Evolutionary conservation across 345 rosid species (phyloP), one percentile per base, ranked within the genome.

Genomic region (Acer negundo): DNA sequence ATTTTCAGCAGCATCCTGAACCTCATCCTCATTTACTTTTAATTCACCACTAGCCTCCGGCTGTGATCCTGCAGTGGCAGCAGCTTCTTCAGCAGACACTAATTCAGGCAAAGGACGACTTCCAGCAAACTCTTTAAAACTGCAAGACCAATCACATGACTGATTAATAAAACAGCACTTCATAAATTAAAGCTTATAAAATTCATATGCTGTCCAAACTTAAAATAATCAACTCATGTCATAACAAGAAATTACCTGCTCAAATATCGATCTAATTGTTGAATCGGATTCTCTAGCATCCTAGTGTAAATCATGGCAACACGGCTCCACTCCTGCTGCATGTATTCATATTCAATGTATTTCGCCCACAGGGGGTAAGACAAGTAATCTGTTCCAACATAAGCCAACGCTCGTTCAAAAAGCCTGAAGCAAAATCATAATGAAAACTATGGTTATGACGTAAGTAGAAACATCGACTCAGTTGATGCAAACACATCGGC

Each of bases 381-480:
- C 75, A 92, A 74, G 86, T 94, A 96, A 86, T 94, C 97, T 80
- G 97, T 85, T 83, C 97, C 99, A 78, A 91, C 97, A 69, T 94
- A 96, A 19, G 89, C 89, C 84, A 96, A 82, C 69, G 91, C 99
- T 64, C 97, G 89, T 79, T 96, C 99, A 82, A 96, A 96, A 81
- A 92, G 92, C 81, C 98, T 94, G 93, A 71, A 85, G 38, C 49
- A 82, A 49, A 47, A 82, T 59, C 23, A 78, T 44, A 69, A 78
- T 76, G 38, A 69, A 74, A 79, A 38, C 26, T 22, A 61, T 78
- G 51, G 72, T 84, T 80, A 84, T 38, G 58, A 72, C 61, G 76
- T 42, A 71, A 55, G 17, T 22, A 67, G 13, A 73, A 59, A 67
- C 62, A 75, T 59, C 62, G 76, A 68, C 38, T 28, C 35, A 55